These are phyloP conservation scores for Tetrahymena elliotti DNA, from an alignment of 73 alveolate genomes.

Conservation along the genomic window DNA sequence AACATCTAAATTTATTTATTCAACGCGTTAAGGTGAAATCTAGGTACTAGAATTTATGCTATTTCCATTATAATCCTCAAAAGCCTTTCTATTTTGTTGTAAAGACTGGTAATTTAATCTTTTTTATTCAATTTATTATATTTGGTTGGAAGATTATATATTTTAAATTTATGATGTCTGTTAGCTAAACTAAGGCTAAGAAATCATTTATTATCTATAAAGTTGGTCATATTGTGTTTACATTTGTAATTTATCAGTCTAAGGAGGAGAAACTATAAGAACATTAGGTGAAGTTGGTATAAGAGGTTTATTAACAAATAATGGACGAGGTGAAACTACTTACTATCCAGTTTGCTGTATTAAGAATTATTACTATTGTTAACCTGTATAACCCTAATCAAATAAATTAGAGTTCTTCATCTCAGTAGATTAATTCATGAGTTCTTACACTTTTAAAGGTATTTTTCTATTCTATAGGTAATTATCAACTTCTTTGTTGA, in stretches of 20 bases:
- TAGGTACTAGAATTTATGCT: background rate
- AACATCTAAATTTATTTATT: background rate
- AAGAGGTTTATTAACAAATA: background rate
- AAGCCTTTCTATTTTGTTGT: background rate
- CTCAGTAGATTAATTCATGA: background rate
- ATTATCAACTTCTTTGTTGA: background rate
- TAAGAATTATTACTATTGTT: background rate
- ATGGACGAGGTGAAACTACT: background rate
- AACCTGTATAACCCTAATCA: background rate
- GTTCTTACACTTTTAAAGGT: background rate
- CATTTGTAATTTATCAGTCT: background rate
- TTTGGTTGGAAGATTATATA: background rate
- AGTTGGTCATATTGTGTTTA: background rate
- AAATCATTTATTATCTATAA: background rate
- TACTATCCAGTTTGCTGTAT: background rate
- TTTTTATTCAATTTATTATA: background rate
- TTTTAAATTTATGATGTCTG: background rate
- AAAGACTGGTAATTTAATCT: background rate
- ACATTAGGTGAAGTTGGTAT: background rate
- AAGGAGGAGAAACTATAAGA: background rate
- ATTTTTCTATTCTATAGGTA: background rate
- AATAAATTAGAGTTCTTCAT: background rate
- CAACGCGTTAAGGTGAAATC: background rate
- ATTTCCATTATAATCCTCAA: background rate
- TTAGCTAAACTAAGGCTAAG: background rate